Evolutionary conservation across 768 basidiomycete genomes (phyloP).

Genomic region (Kwoniella bestiolae): DNA sequence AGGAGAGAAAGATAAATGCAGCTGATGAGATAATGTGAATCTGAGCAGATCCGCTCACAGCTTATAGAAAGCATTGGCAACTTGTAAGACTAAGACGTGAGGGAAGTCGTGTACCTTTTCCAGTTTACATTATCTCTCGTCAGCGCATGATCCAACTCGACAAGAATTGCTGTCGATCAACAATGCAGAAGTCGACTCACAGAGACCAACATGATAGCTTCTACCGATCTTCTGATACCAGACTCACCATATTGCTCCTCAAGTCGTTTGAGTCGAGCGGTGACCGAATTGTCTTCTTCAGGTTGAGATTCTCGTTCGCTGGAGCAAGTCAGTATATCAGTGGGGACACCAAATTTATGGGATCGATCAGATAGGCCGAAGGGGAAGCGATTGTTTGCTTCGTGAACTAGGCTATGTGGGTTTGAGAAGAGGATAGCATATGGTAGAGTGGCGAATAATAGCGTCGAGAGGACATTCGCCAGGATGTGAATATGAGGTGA

Average conservation of each 20-base stretch:
- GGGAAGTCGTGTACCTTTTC: conserved; percentile 76
- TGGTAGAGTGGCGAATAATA: neutral
- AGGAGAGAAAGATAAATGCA: neutral
- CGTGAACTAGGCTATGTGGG: neutral
- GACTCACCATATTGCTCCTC: conserved; percentile 95
- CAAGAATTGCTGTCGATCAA: neutral
- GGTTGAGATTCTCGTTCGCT: conserved; percentile 96
- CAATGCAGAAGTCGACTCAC: conserved; percentile 24
- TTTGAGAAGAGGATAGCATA: neutral
- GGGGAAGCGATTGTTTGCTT: too few species aligned
- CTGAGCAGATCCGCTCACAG: conserved; percentile 65
- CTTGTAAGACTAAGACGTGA: conserved; percentile 96
- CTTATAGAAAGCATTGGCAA: conserved; percentile 99
- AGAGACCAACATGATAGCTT: conserved; percentile 59
- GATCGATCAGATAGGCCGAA: too few species aligned
- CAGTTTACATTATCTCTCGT: neutral
- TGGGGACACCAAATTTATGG: neutral
- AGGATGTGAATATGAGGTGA: too few species aligned
- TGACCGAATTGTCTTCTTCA: conserved; percentile 95
- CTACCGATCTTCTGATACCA: conserved; percentile 94
- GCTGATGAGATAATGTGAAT: neutral
- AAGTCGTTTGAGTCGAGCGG: conserved; percentile 87
- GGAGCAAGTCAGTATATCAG: neutral
- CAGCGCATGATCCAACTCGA: too few species aligned
- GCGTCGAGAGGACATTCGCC: too few species aligned